Conservation (phyloP, 805 yeast species). For the Wickerhamiella brachini region DNA sequence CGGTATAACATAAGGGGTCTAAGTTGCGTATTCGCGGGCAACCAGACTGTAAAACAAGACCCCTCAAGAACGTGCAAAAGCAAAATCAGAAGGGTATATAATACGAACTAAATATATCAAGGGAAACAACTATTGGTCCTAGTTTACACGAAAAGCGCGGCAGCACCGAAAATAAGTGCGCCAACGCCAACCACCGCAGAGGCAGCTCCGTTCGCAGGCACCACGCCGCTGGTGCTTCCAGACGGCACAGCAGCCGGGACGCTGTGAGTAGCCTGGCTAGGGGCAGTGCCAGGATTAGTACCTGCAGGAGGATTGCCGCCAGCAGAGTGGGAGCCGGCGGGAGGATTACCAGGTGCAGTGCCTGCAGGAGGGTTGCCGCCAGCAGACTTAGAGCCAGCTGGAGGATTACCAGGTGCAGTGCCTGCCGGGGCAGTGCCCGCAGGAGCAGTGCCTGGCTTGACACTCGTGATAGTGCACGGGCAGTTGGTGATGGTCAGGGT, state of each 20-base stretch:
- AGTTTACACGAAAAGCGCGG: conserved; percentile 11
- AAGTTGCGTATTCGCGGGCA: too few species aligned
- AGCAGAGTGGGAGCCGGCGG: conserved; percentile 2
- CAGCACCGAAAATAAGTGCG: conserved; percentile 11
- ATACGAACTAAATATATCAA: background rate
- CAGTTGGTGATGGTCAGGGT: conserved; percentile 43
- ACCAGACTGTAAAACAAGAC: too few species aligned
- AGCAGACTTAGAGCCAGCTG: background rate
- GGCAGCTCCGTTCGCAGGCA: background rate
- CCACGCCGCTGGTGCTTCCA: background rate
- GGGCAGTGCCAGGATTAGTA: background rate
- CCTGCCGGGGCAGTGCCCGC: conserved; percentile 9
- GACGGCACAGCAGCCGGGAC: background rate
- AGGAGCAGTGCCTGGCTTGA: conserved; percentile 22
- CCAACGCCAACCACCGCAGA: conserved; percentile 7
- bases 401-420: conserved; percentile 5
- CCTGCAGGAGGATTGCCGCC: conserved; percentile 1
- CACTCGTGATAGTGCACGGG: conserved; percentile 52
- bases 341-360: conserved; percentile 29
- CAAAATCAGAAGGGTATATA: background rate
- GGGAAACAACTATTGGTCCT: background rate
- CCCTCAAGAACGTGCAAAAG: too few species aligned
- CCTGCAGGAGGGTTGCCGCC: conserved; percentile 31
- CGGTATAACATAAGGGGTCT: too few species aligned
- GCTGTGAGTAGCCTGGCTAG: conserved; percentile 21